Percentiles rank a stretch among this genome's conserved stretches.
Evolutionary conservation across 208 protist species (phyloP).

Genomic region (Trypanosoma lewisi): DNA sequence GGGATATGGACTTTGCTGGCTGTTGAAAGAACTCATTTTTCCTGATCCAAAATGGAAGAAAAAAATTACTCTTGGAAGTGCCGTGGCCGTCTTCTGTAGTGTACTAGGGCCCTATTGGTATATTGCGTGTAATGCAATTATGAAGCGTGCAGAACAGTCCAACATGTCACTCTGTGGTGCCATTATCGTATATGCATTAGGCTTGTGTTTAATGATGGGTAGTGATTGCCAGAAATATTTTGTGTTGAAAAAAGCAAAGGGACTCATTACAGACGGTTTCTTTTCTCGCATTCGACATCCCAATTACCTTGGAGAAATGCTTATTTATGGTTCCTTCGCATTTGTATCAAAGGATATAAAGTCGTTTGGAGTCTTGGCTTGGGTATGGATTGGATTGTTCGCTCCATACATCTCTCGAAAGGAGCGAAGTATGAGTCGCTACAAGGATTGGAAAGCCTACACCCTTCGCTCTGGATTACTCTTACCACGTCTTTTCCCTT

Average conservation of each 20-base stretch:
- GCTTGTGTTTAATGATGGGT: conserved; percentile 72
- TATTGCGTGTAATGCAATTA: conserved; percentile 80
- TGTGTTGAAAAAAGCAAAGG: conserved; percentile 53
- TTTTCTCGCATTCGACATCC: conserved; percentile 77
- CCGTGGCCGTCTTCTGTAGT: conserved; percentile 30
- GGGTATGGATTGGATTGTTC: conserved; percentile 70
- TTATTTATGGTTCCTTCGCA: conserved; percentile 86
- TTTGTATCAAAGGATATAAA: conserved; percentile 47
- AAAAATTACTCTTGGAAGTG: conserved; percentile 60
- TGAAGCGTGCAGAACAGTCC: conserved; percentile 39
- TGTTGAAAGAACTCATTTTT: conserved; percentile 80
- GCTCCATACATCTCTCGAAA: conserved; percentile 77
- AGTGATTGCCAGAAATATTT: conserved; percentile 87
- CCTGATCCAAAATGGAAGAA: conserved; percentile 81
- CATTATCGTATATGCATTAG: conserved; percentile 57
- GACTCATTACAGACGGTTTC: conserved; percentile 83
- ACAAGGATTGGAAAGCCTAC: conserved; percentile 67
- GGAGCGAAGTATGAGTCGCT: conserved; percentile 73
- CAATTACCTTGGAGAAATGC: conserved; percentile 88
- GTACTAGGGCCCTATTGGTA: conserved; percentile 84
- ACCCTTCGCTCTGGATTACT: conserved; percentile 48
- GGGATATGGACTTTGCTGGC: conserved; percentile 87
- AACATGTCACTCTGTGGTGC: conserved; percentile 45
- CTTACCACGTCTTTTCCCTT: conserved; percentile 48
- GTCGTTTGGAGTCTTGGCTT: conserved; percentile 59